phyloP scores from a whole-genome alignment of 768 basidiomycete genomes.

The Imleria badia region DNA sequence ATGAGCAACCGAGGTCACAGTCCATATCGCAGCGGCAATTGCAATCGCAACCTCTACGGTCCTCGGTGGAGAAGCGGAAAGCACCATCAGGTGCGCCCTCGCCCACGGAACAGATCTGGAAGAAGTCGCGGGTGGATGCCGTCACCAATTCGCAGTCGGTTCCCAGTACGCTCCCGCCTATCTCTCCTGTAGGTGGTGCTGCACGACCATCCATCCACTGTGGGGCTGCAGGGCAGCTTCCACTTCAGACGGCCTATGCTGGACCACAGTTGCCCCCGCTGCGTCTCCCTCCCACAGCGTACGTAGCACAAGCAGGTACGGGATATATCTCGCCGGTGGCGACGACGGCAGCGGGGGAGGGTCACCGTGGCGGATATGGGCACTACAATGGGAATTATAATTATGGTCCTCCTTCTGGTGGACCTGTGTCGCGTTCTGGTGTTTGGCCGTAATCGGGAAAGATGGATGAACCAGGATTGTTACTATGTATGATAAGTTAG shows the following conservation, averaged over 20 bases:
- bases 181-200: constrained; percentile 23
- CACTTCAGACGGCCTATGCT: constrained; percentile 19
- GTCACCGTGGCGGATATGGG: constrained; percentile 23
- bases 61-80: constrained; percentile 57
- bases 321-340: constrained; percentile 25
- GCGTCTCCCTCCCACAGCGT: constrained; percentile 24
- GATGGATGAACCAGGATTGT: not conserved
- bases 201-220: constrained; percentile 12
- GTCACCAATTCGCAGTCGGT: constrained; percentile 12
- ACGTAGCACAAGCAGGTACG: constrained; percentile 16
- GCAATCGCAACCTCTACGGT: constrained; percentile 33
- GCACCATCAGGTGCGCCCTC: constrained; percentile 49
- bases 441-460: constrained; percentile 28
- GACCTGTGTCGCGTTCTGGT: constrained; percentile 24
- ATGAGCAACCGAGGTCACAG: constrained; percentile 50
- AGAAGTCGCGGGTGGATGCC: constrained; percentile 51
- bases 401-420: constrained; percentile 21
- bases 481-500: constrained; percentile 21
- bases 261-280: constrained; percentile 29
- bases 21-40: constrained; percentile 28
- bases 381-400: constrained; percentile 24
- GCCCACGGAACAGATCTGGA: constrained; percentile 71
- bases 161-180: constrained; percentile 20
- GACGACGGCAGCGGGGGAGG: constrained; percentile 15
- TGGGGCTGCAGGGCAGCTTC: constrained; percentile 15